These are phyloP conservation scores for Alisma plantagoaquatica DNA, from an alignment of 106 monocot species.

Conservation along the genomic window DNA sequence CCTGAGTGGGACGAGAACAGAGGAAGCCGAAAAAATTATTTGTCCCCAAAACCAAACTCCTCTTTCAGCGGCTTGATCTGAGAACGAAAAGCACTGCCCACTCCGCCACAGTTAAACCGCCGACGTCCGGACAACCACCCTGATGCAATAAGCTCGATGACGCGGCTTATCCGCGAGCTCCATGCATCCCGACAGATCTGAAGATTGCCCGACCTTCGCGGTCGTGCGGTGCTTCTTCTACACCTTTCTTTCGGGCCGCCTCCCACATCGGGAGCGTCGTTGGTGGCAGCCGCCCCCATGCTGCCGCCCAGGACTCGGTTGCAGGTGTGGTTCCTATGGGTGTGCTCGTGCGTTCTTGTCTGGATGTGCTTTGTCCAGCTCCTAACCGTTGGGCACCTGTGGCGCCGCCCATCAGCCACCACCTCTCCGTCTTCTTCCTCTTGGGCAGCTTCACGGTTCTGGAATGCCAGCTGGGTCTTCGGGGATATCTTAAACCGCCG, in stretches of 20 bases:
- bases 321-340: slow-evolving; percentile 26
- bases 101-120: too few species aligned
- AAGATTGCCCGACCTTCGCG: background rate
- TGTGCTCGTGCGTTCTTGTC: slow-evolving; percentile 14
- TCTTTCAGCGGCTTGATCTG: too few species aligned
- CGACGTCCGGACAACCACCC: too few species aligned
- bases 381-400: slow-evolving; percentile 12
- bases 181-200: slow-evolving; percentile 1
- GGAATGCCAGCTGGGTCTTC: background rate
- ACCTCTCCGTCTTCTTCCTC: too few species aligned
- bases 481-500: slow-evolving; percentile 7
- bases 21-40: too few species aligned
- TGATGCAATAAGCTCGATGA: too few species aligned
- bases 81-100: too few species aligned
- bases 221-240: too few species aligned
- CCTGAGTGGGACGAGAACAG: too few species aligned
- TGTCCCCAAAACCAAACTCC: too few species aligned
- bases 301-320: slow-evolving; percentile 10
- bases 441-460: background rate
- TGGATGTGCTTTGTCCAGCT: slow-evolving; percentile 23
- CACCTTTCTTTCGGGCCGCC: too few species aligned
- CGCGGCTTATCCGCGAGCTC: too few species aligned
- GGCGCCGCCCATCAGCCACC: slow-evolving; percentile 13
- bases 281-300: background rate
- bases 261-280: background rate